Evolutionary conservation across 306 rosid species (phyloP), one percentile per base, ranked within the genome.

Genomic region (Cajanus cajan): DNA sequence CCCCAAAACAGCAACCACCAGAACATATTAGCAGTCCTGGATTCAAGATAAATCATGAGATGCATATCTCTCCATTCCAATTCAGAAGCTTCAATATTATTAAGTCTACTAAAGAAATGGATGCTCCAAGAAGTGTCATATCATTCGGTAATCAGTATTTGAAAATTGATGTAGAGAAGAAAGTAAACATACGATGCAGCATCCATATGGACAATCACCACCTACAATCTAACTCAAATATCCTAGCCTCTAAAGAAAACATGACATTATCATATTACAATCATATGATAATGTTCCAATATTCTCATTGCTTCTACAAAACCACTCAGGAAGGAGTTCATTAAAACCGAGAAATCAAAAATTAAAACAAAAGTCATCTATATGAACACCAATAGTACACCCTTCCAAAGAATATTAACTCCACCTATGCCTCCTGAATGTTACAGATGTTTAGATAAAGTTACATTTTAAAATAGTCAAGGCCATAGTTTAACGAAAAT

Each of bases 371-470:
- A 21, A 21, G 21, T 0, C 12, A 52, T 52, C 59, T 52, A 19
- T 21, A 54, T 19, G 7, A 22, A 54, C 62, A 54, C 8, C 14
- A 54, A 54, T 54, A 21, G 7, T 54, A 9, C 19, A 61, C 21
- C 68, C 43, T 58, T 74, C 31, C 44, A 74, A 58, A 58, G 34
- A 74, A 74, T 14, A 73, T n/a, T 73, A 37, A 14, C 68, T 6
- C 31, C 68, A 39, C 31, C 22, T 54, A 18, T 12, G 52, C 33
- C 78, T 44, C 52, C 67, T 39, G 54, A 57, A 73, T 55, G 68
- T 14, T 47, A 47, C 5, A 5, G 21, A 72, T 25, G 74, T 44
- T 22, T 24, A 22, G 48, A 22, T 55, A 44, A 13, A 13, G 7
- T 22, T 43, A 68, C 7, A 68, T 44, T 68, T 43, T 22, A 41